phyloP scores from a whole-genome alignment of 352 stramenopile genomes.

The Phytophthora tubulina region DNA sequence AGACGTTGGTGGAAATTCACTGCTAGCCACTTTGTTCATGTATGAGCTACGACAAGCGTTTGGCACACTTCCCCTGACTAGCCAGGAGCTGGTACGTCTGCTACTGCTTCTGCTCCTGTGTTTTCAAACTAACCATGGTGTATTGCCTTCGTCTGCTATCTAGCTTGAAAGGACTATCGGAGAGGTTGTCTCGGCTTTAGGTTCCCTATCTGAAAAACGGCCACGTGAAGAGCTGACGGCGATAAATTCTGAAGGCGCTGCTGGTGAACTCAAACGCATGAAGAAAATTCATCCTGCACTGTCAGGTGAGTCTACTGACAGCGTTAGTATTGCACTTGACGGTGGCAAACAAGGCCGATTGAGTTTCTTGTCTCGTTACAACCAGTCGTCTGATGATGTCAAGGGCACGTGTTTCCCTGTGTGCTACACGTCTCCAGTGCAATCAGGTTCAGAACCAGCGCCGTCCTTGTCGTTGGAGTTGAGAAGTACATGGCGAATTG shows the following conservation, averaged over 20 bases:
- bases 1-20: slow-evolving; percentile 64
- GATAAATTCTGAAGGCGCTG: neutral
- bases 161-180: slow-evolving; percentile 41
- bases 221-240: neutral
- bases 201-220: neutral
- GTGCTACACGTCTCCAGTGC: slow-evolving; percentile 13
- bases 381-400: slow-evolving; percentile 32
- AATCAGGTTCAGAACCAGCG: neutral
- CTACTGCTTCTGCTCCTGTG: neutral
- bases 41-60: slow-evolving; percentile 49
- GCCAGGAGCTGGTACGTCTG: slow-evolving; percentile 39
- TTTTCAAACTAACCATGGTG: slow-evolving; percentile 9
- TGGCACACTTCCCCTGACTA: slow-evolving; percentile 13
- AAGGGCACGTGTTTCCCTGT: slow-evolving; percentile 24
- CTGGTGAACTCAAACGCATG: slow-evolving; percentile 19
- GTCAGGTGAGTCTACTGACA: slow-evolving; percentile 2
- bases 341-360: neutral
- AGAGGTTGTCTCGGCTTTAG: slow-evolving; percentile 16
- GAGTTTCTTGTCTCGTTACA: slow-evolving; percentile 39
- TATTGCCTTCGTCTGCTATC: neutral
- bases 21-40: slow-evolving; percentile 57
- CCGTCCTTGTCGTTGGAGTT: slow-evolving; percentile 23
- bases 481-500: slow-evolving; percentile 34
- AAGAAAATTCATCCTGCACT: slow-evolving; percentile 22
- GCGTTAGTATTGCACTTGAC: neutral